A percentile compares a stretch with the other conserved stretches of the same genome.
These are phyloP conservation scores for Ballota nigra DNA, from an alignment of 257 asterid genomes.

Conservation along the genomic window DNA sequence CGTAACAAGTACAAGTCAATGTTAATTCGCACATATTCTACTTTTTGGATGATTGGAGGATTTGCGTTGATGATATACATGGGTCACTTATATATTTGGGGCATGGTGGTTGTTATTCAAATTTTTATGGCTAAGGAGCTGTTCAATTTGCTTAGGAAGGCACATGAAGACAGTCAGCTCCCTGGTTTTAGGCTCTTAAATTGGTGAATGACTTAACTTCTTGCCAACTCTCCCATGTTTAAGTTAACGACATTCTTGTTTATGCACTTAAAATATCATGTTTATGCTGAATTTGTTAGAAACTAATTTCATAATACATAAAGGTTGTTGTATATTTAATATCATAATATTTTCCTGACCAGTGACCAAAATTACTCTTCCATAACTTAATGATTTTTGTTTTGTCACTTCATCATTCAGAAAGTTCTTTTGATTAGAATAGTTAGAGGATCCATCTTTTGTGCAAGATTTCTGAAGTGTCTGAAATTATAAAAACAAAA, in stretches of 20 bases:
- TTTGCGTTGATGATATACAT: conserved; percentile 70
- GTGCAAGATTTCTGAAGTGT: neutral
- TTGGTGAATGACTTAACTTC: conserved; percentile 52
- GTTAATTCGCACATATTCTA: conserved; percentile 76
- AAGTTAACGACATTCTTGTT: conserved; percentile 8
- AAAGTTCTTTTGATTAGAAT: neutral
- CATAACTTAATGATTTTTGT: neutral
- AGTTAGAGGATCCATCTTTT: conserved; percentile 1
- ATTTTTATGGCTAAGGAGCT: conserved; percentile 92
- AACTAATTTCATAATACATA: neutral
- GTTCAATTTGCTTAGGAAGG: conserved; percentile 75
- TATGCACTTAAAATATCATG: neutral
- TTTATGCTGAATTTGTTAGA: neutral
- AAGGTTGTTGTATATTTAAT: neutral
- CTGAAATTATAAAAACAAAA: neutral
- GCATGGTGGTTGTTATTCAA: conserved; percentile 86
- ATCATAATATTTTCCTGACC: neutral
- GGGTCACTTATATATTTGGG: conserved; percentile 99
- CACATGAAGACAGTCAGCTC: conserved; percentile 85
- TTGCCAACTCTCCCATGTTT: conserved; percentile 7
- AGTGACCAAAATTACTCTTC: neutral
- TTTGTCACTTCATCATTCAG: neutral
- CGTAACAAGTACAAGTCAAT: conserved; percentile 86
- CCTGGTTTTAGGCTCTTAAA: conserved; percentile 97
- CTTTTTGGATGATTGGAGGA: conserved; percentile 97